phyloP scores from a whole-genome alignment of 1,139 yeast species.

The Saccharomyces hybrid region DNA sequence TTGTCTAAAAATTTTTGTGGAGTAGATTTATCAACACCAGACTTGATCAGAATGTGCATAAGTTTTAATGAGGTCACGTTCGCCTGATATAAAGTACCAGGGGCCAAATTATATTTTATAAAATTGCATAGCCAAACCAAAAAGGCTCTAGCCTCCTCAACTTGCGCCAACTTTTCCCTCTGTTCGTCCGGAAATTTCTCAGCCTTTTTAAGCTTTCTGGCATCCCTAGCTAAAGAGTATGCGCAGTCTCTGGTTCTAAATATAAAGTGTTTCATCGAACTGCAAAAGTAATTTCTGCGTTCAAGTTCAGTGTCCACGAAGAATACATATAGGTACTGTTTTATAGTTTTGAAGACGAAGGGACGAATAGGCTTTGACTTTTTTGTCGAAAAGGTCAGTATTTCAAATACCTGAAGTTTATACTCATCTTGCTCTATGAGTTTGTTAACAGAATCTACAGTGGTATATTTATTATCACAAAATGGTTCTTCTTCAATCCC shows the following conservation, averaged over 20 bases:
- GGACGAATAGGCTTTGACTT: conserved; percentile 48
- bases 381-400: conserved; percentile 55
- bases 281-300: conserved; percentile 53
- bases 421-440: conserved; percentile 41
- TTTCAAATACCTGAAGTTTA: conserved; percentile 51
- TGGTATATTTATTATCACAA: conserved; percentile 35
- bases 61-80: conserved; percentile 44
- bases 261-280: conserved; percentile 53
- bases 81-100: conserved; percentile 66
- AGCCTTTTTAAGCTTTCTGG: conserved; percentile 34
- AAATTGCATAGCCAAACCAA: conserved; percentile 37
- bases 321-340: conserved; percentile 40
- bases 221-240: conserved; percentile 46
- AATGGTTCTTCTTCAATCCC: conserved; percentile 48
- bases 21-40: conserved; percentile 48
- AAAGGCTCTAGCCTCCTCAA: conserved; percentile 36
- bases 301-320: conserved; percentile 61
- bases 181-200: conserved; percentile 34
- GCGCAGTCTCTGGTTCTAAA: conserved; percentile 60
- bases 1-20: conserved; percentile 31
- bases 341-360: conserved; percentile 38
- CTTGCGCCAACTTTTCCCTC: conserved; percentile 22
- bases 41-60: conserved; percentile 41
- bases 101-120: conserved; percentile 41
- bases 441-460: conserved; percentile 32